Conservation (phyloP, 352 stramenopile genomes). For the Phytophthora hibernalis region DNA sequence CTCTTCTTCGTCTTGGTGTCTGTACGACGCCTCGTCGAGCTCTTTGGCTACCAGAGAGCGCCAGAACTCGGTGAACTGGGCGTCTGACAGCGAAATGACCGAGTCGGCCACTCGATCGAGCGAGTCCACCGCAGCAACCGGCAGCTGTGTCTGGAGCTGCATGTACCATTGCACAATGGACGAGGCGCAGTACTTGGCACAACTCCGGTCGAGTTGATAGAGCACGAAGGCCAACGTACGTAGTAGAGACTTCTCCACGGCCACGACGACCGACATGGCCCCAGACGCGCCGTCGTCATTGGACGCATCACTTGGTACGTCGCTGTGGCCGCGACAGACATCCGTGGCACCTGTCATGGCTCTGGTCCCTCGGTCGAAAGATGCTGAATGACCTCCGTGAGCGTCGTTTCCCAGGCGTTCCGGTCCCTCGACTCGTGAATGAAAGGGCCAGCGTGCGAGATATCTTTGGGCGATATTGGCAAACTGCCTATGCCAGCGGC, state of each 20-base stretch:
- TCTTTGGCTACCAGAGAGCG: constrained; percentile 61
- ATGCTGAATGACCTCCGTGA: constrained; percentile 3
- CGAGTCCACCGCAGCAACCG: constrained; percentile 53
- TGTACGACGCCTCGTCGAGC: constrained; percentile 42
- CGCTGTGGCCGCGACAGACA: constrained; percentile 20
- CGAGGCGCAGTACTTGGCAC: constrained; percentile 64
- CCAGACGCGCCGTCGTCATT: constrained; percentile 28
- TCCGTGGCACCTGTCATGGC: constrained; percentile 31
- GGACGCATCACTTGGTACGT: constrained; percentile 7
- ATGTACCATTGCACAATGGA: constrained; percentile 72
- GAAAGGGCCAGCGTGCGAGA: constrained; percentile 1
- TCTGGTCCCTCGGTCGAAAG: neutral
- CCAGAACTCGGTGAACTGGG: constrained; percentile 74
- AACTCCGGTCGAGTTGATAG: constrained; percentile 62
- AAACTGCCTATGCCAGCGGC: constrained; percentile 22
- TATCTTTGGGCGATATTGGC: constrained; percentile 17
- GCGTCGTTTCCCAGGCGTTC: constrained; percentile 12
- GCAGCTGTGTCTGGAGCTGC: constrained; percentile 66
- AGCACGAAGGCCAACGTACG: constrained; percentile 73
- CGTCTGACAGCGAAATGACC: constrained; percentile 68
- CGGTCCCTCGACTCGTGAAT: constrained; percentile 24
- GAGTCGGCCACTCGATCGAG: constrained; percentile 61
- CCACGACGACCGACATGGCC: constrained; percentile 57
- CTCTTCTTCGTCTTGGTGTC: constrained; percentile 4
- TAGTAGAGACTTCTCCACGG: constrained; percentile 68